phyloP scores from a whole-genome alignment of 2,329 filamentous ascomycete species.

The Colletotrichum abscissum region DNA sequence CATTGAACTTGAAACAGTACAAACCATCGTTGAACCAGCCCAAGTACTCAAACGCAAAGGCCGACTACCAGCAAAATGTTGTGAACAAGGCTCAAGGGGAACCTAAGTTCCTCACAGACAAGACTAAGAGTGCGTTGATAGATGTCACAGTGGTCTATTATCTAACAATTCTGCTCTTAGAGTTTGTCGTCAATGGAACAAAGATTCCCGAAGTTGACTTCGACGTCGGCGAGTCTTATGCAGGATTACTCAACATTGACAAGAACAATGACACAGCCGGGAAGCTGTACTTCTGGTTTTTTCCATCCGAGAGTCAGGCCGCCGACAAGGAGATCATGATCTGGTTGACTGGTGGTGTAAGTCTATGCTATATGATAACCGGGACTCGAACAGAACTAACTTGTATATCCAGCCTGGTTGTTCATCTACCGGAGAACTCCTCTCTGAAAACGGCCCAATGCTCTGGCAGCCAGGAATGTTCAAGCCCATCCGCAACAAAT shows the following conservation, averaged over 20 bases:
- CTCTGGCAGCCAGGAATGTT: conserved; percentile 77
- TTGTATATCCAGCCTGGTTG: conserved; percentile 59
- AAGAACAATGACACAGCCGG: conserved; percentile 54
- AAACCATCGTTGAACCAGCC: conserved; percentile 3
- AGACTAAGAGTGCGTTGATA: conserved; percentile 18
- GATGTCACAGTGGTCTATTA: fast-evolving
- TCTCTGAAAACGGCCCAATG: conserved; percentile 84
- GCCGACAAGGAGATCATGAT: conserved; percentile 70
- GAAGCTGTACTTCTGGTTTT: conserved; percentile 76
- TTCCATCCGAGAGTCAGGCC: conserved; percentile 63
- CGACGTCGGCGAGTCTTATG: conserved; percentile 74
- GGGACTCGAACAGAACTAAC: neutral
- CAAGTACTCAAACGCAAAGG: neutral
- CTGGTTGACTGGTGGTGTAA: conserved; percentile 68
- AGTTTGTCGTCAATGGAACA: conserved; percentile 72
- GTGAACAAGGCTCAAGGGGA: neutral
- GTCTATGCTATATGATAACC: conserved; percentile 28
- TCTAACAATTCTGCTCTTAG: conserved; percentile 46
- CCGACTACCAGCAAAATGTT: neutral
- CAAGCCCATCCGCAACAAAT: conserved; percentile 73
- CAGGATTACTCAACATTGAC: conserved; percentile 70
- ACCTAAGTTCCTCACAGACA: conserved; percentile 42
- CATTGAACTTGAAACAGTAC: conserved; percentile 32
- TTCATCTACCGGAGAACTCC: conserved; percentile 72
- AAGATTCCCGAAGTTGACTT: conserved; percentile 76